Base-by-base conservation (phyloP, 345 rosid genomes). In the Camelina neglecta region DNA sequence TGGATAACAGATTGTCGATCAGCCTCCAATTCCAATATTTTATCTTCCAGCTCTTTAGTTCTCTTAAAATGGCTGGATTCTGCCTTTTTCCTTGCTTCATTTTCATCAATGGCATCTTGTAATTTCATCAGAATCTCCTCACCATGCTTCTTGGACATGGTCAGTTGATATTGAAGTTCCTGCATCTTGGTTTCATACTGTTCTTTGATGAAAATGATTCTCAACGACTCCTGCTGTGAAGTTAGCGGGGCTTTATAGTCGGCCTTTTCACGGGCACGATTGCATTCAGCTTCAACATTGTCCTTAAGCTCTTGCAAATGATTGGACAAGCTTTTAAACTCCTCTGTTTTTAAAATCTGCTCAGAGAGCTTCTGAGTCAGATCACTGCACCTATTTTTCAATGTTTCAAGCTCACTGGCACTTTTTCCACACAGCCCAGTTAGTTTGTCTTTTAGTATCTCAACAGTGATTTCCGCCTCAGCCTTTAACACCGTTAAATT, bases 181-280 rank as follows among this genome's bases (percentile, higher is more conserved):
- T 90, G 97, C 76, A 92, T 75, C 84, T 84, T 86, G 53, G 88
- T 81, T 82, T 95, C 99, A 57, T 85, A 85, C 83, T 95, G 97
- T 80, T 90, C 99, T 84, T 89, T 95, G 82, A 95, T 89, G 82
- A 95, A 95, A 59, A 88, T 96, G 82, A 95, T 90, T 84, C 99
- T 92, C 85, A 95, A 81, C 23, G 99, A 92, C 71, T 95, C 99
- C 68, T 90, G 99, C 84, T 85, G 81, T 39, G 88, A 90, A 70
- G 74, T 82, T 38, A 79, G 72, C 29, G 93, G 73, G 20, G 86
- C 83, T 73, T 83, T 87, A 78, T 81, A 72, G 23, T 81, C 89
- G 38, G 81, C 78, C 76, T 86, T 90, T 65, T 88, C 89, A 70
- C 78, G 84, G 42, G 90, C 88, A 63, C 80, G 87, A 54, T 47